Evolutionary conservation across 768 basidiomycete species (phyloP), one percentile per base, ranked within the genome.

Genomic region (Hygrocybe punicea): DNA sequence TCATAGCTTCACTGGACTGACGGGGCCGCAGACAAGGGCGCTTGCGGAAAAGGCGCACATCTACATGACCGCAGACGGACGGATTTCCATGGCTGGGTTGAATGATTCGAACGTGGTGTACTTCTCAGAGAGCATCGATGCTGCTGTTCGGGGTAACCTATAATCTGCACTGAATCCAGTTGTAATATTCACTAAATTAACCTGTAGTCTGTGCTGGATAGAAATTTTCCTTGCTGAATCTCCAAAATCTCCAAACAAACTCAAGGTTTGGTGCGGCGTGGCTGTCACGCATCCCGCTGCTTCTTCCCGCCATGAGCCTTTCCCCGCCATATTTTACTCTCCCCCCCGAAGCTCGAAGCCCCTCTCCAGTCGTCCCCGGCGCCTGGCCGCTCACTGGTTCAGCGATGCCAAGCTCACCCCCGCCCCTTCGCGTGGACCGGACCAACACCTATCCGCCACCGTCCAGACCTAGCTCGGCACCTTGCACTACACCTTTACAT

Each of bases 51-150:
- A 89, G 68, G 90, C 91, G 4, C 91, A 95, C 69, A 79, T 96
- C 60, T 96, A 96, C 74, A 89, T 95, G 89, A 95, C 93, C n/a
- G 79, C 81, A 56, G 89, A 95, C 70, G 93, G 93, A 17, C 87
- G 93, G 63, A 93, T 95, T 65, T 92, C 91, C 44, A 96, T 95
- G 92, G 91, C 93, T 59, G 93, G 91, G 34, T 73, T 96, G 67
- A 96, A 95, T 78, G 73, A 74, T 58, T 69, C 74, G 67, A 96
- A 96, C 79, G 84, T 96, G 64, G 85, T 86, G 65, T 91, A 95
- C 79, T 94, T 97, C 70, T 92, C 93, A 2, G 81, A 92, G 74
- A 84, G 85, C 66, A 87, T 96, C 56, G 82, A 91, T 72, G 84
- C 84, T 65, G 91, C 86, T 58, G 91, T 94, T 61, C 86, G 83